phyloP scores from a whole-genome alignment of 805 yeast genomes.

The Kuraishia hungarica region DNA sequence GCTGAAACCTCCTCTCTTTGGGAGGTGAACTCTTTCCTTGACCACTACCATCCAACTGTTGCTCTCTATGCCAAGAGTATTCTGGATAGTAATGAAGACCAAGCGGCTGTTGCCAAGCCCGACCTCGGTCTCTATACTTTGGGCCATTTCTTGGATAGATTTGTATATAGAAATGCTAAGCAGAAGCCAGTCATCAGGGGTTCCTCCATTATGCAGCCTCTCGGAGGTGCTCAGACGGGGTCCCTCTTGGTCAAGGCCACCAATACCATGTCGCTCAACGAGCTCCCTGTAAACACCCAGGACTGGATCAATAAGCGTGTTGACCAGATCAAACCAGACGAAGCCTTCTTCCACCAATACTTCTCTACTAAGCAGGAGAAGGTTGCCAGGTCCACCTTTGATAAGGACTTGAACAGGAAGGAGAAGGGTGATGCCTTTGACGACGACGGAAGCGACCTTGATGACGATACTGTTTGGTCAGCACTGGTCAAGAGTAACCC shows the following conservation, averaged over 20 bases:
- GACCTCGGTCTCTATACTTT: slow-evolving; percentile 85
- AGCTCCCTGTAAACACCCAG: slow-evolving; percentile 69
- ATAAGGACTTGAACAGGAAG: slow-evolving; percentile 33
- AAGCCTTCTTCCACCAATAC: slow-evolving; percentile 79
- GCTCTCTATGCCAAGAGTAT: slow-evolving; percentile 67
- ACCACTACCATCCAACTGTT: slow-evolving; percentile 91
- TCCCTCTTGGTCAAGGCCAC: slow-evolving; percentile 62
- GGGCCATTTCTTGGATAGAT: slow-evolving; percentile 87
- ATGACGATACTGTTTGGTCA: slow-evolving; percentile 50
- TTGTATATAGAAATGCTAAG: slow-evolving; percentile 90
- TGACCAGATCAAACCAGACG: slow-evolving; percentile 74
- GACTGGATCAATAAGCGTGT: slow-evolving; percentile 70
- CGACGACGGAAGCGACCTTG: slow-evolving; percentile 34
- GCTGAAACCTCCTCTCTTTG: slow-evolving; percentile 78
- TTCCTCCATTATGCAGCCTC: slow-evolving; percentile 93
- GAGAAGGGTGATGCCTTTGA: slow-evolving; percentile 33
- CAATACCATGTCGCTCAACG: slow-evolving; percentile 19
- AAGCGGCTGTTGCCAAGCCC: slow-evolving; percentile 50
- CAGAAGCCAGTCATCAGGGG: slow-evolving; percentile 71
- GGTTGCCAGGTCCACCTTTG: slow-evolving; percentile 25
- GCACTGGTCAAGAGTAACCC: slow-evolving; percentile 53
- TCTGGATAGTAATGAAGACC: slow-evolving; percentile 28
- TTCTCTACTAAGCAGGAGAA: slow-evolving; percentile 54
- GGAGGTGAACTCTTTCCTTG: slow-evolving; percentile 70
- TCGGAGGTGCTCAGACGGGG: slow-evolving; percentile 78